Percentiles rank a stretch among this genome's conserved stretches.
Conservation (phyloP, 2,329 filamentous ascomycete species). For the Pseudogymnoascus sp. region DNA sequence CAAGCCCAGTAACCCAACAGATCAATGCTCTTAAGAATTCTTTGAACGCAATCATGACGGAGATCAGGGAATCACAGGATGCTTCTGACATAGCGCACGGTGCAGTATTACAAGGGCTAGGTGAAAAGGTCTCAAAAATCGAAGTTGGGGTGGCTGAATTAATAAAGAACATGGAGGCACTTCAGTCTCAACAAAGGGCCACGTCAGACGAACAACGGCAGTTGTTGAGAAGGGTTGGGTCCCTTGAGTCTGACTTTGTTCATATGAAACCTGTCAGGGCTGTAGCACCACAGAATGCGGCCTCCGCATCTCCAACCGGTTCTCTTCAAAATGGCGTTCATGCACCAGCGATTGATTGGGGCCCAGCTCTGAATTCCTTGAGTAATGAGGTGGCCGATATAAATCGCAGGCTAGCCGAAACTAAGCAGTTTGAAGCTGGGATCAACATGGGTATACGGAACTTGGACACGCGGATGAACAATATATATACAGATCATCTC, state of each 20-base stretch:
- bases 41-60: background rate
- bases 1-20: background rate
- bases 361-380: background rate
- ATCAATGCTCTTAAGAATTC: background rate
- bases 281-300: background rate
- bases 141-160: background rate
- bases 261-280: background rate
- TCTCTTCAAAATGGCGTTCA: background rate
- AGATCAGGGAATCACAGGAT: background rate
- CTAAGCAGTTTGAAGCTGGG: conserved; percentile 8
- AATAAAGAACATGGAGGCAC: background rate
- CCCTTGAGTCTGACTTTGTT: background rate
- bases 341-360: background rate
- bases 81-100: background rate
- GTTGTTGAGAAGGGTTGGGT: background rate
- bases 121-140: background rate
- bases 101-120: background rate
- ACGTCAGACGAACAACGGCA: background rate
- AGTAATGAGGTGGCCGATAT: background rate
- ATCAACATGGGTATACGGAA: conserved; percentile 10
- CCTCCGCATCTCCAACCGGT: conserved; percentile 4
- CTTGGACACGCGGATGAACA: conserved; percentile 18
- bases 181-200: background rate
- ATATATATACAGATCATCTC: conserved; percentile 28
- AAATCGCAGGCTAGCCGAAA: background rate